Conservation (phyloP, 2,329 filamentous ascomycete genomes). For the Penicillium aurantiogriseum region DNA sequence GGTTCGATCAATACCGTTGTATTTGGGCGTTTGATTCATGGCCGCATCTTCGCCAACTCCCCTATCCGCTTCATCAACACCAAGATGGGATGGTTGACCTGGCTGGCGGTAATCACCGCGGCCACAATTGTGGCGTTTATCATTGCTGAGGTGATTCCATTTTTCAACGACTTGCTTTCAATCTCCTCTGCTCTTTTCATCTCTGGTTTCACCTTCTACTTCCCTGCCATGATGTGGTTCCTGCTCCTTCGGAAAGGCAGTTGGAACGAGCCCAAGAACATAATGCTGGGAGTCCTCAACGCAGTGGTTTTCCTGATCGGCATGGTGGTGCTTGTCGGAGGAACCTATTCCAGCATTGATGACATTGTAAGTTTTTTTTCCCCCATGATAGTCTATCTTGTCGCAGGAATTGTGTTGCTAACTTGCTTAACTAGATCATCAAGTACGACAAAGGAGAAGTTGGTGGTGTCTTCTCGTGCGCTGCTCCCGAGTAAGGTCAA, state of each 20-base stretch:
- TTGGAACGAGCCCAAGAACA: slow-evolving; percentile 37
- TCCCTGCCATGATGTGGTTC: slow-evolving; percentile 48
- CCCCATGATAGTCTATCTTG: not conserved
- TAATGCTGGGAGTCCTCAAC: slow-evolving; percentile 61
- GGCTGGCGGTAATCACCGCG: slow-evolving; percentile 28
- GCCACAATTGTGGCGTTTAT: slow-evolving; percentile 81
- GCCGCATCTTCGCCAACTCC: slow-evolving; percentile 32
- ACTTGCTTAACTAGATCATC: slow-evolving; percentile 48
- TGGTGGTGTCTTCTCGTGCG: slow-evolving; percentile 68
- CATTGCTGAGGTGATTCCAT: slow-evolving; percentile 80
- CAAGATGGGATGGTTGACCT: slow-evolving; percentile 35
- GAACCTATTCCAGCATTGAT: slow-evolving; percentile 66
- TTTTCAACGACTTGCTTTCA: slow-evolving; percentile 66
- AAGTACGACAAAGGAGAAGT: slow-evolving; percentile 63
- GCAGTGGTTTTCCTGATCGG: slow-evolving; percentile 67
- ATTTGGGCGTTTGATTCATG: slow-evolving; percentile 34
- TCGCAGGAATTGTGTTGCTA: slow-evolving; percentile 1
- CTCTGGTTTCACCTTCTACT: slow-evolving; percentile 82
- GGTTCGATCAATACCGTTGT: slow-evolving; percentile 37
- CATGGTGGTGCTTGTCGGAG: slow-evolving; percentile 69
- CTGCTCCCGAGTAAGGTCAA: slow-evolving; percentile 19
- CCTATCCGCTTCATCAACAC: slow-evolving; percentile 36
- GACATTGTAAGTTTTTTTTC: slow-evolving; percentile 31
- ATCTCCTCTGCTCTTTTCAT: slow-evolving; percentile 67
- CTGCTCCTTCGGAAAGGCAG: slow-evolving; percentile 26